Evolutionary conservation across 306 rosid species (phyloP).

Genomic region (Luffa acutangula): DNA sequence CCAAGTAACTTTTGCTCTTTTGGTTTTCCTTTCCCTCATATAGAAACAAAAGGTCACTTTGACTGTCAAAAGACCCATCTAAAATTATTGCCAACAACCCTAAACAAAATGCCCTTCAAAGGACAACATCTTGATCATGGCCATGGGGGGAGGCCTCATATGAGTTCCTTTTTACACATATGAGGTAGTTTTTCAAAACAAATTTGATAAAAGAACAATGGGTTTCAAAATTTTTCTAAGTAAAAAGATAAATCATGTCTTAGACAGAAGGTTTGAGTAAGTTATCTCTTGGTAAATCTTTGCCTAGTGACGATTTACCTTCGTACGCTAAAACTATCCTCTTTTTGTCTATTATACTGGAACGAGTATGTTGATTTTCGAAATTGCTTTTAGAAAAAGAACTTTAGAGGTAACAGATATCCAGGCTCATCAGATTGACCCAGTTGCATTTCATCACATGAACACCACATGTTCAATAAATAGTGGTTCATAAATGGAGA

Average conservation of each 20-base stretch:
- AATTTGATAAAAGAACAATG: background rate
- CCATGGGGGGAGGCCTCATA: too few relatives aligned
- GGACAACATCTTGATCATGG: background rate
- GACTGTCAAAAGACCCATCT: background rate
- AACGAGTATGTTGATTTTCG: background rate
- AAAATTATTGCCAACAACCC: background rate
- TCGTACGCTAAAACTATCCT: background rate
- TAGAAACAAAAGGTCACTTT: background rate
- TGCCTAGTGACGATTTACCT: background rate
- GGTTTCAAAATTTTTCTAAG: background rate
- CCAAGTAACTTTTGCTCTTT: constrained; percentile 22
- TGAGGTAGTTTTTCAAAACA: too few relatives aligned
- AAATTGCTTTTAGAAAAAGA: background rate
- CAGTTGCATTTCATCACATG: background rate
- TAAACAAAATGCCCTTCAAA: background rate
- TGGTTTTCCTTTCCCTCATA: background rate
- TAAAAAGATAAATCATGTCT: background rate
- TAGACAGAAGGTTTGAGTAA: background rate
- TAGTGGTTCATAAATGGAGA: constrained; percentile 2
- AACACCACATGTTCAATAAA: constrained; percentile 9
- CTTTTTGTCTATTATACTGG: background rate
- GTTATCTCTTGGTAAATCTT: background rate
- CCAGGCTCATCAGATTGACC: background rate
- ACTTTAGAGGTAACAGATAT: background rate
- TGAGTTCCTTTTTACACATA: too few relatives aligned